Evolutionary conservation across 345 rosid genomes (phyloP), one percentile per base, ranked within the genome.

Genomic region (Geranium rotundifolium): DNA sequence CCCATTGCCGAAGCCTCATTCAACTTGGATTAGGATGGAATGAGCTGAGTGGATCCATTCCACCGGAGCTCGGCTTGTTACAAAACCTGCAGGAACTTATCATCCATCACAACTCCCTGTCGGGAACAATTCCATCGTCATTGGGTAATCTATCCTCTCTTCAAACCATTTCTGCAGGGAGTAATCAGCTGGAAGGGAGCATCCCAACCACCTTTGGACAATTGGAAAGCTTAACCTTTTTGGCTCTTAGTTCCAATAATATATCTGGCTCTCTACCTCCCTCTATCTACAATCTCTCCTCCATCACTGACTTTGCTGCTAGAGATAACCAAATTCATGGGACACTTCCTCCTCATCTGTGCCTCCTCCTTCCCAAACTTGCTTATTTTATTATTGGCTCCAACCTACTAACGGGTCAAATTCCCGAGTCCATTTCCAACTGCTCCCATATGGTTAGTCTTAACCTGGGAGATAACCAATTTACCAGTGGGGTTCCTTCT

Each of bases 401-500:
- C 0, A 71, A 71, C 54, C 54, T 62, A 30, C 41, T 71, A 8
- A 34, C 59, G 1, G 75, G 75, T 1, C 63, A 20, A 10, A 7
- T 71, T 57, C 75, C 75, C 19, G 0, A 6, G 0, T 58, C 67
- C 6, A 18, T 71, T 9, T 57, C 61, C 58, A 71, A 66, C 62
- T 17, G 60, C 18, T 16, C 60, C 30, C 54, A 34, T 23, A 4
- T 71, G 29, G 9, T 0, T 8, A 16, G 0, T 17, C 19, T 71
- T 20, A n/a, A n/a, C n/a, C n/a, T n/a, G n/a, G n/a, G n/a, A n/a
- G n/a, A n/a, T n/a, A n/a, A 72, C 62, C 58, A 54, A 16, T 61
- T 71, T 29, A 27, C 58, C 0, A 69, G 74, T 1, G 30, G 56
- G 37, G 14, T 71, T n/a, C 74, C 69, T 54, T 71, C 74, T 1